Evolutionary conservation across 306 rosid genomes (phyloP).

Genomic region (Dryas alaskensis): DNA sequence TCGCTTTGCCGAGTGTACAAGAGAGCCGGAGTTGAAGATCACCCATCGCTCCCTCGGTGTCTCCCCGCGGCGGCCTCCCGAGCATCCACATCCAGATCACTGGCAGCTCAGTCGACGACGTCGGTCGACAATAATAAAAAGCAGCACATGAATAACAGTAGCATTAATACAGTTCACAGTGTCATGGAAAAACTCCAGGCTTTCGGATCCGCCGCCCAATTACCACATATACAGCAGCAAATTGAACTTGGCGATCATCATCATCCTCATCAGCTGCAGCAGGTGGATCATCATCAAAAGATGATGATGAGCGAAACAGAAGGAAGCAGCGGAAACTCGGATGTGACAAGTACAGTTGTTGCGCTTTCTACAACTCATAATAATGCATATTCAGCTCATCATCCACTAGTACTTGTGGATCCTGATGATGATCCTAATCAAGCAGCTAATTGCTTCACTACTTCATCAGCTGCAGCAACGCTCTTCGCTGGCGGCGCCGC

Average conservation of each 20-base stretch:
- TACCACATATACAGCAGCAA: slow-evolving; percentile 5
- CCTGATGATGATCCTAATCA: too few relatives aligned
- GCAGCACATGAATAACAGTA: slow-evolving; percentile 16
- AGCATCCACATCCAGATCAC: slow-evolving; percentile 50
- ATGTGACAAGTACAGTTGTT: slow-evolving; percentile 48
- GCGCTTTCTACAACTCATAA: slow-evolving; percentile 43
- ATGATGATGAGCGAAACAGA: slow-evolving; percentile 33
- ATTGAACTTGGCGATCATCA: not conserved
- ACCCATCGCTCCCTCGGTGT: slow-evolving; percentile 81
- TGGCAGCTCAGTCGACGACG: slow-evolving; percentile 22
- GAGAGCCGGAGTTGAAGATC: slow-evolving; percentile 96
- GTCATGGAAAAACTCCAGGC: slow-evolving; percentile 42
- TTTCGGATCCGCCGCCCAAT: slow-evolving; percentile 5
- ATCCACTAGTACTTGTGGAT: not conserved
- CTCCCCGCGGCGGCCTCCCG: slow-evolving; percentile 50
- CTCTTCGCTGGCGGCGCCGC: slow-evolving; percentile 20
- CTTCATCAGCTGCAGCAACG: slow-evolving; percentile 1
- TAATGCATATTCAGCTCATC: not conserved
- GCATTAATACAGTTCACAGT: slow-evolving; percentile 19
- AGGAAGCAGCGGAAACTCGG: slow-evolving; percentile 36
- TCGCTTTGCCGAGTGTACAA: slow-evolving; percentile 93
- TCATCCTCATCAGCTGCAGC: slow-evolving; percentile 5
- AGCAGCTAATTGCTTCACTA: not conserved
- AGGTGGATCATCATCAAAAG: slow-evolving; percentile 25
- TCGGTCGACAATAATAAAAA: slow-evolving; percentile 27